Conservation (phyloP, 1,284 basidiomycete genomes). For the Nidula niveotomentosa region DNA sequence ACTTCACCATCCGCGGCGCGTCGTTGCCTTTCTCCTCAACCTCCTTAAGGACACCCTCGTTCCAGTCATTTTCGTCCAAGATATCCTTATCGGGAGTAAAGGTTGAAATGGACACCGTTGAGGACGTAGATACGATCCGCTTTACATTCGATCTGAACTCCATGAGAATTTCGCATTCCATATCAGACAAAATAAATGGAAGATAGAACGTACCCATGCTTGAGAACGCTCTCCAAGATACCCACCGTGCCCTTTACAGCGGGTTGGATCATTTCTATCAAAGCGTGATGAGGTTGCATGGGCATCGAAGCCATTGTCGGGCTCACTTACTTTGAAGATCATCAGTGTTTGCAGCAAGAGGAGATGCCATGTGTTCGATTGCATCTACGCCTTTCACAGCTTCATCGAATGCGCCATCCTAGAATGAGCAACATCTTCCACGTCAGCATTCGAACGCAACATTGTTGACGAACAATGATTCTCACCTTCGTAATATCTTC, state of each 20-base stretch:
- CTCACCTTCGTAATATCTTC: constrained; percentile 42
- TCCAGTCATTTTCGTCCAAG: neutral
- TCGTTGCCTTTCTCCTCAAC: neutral
- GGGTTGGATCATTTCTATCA: constrained; percentile 27
- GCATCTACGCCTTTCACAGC: constrained; percentile 67
- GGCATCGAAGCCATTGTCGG: no score
- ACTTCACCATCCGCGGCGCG: neutral
- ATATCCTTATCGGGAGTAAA: neutral
- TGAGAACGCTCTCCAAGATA: constrained; percentile 27
- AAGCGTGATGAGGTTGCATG: no score
- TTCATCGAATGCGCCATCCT: constrained; percentile 69
- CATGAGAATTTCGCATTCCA: neutral
- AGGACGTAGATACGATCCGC: neutral
- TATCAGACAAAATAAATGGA: neutral
- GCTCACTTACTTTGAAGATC: constrained; percentile 22
- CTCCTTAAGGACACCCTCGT: neutral
- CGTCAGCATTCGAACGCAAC: no score
- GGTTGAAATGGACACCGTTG: neutral
- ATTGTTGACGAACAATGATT: no score
- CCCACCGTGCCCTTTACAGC: constrained; percentile 34
- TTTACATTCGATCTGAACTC: neutral
- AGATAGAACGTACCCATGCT: constrained; percentile 17
- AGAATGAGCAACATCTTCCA: neutral
- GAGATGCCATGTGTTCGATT: constrained; percentile 59
- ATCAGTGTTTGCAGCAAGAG: constrained; percentile 32